Evolutionary conservation across 139 green algal genomes (phyloP).

Genomic region (Axilococcus clingmanii): DNA sequence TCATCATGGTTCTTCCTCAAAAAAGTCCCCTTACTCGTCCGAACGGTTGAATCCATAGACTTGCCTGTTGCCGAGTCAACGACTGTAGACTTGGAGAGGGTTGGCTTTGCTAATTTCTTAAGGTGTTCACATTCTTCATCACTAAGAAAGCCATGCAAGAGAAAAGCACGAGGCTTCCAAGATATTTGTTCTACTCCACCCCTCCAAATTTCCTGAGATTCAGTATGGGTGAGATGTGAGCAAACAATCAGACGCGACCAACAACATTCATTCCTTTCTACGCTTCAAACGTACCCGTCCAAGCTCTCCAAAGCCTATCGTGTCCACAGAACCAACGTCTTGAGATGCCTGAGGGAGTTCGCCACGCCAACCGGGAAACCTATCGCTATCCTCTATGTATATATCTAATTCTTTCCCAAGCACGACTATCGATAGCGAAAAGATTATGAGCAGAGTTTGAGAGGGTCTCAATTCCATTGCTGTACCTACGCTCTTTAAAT

Average conservation of each 20-base stretch:
- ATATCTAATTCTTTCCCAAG: not conserved
- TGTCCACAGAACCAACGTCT: not conserved
- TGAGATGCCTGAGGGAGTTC: constrained; percentile 25
- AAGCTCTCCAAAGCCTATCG: constrained; percentile 31
- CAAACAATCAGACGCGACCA: too few species aligned
- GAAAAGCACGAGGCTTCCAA: constrained; percentile 11
- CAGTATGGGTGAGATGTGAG: too few species aligned
- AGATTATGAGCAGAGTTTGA: too few species aligned
- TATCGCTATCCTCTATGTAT: constrained; percentile 21
- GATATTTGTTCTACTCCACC: constrained; percentile 41
- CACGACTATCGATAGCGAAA: too few species aligned
- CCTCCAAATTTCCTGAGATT: constrained; percentile 36
- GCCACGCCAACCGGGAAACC: constrained; percentile 48
- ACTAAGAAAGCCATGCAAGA: constrained; percentile 41
- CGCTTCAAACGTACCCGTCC: constrained; percentile 22
- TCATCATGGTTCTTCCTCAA: constrained; percentile 41
- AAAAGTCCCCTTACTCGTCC: constrained; percentile 40
- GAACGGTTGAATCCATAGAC: constrained; percentile 33
- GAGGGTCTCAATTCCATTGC: too few species aligned
- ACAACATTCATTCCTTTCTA: too few species aligned
- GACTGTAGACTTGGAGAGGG: constrained; percentile 36
- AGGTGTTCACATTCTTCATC: constrained; percentile 47
- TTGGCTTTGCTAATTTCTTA: constrained; percentile 17
- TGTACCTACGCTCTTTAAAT: too few species aligned
- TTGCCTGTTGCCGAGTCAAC: constrained; percentile 43